Conservation (phyloP, 441 rosid species). For the Syzygium malaccense region DNA sequence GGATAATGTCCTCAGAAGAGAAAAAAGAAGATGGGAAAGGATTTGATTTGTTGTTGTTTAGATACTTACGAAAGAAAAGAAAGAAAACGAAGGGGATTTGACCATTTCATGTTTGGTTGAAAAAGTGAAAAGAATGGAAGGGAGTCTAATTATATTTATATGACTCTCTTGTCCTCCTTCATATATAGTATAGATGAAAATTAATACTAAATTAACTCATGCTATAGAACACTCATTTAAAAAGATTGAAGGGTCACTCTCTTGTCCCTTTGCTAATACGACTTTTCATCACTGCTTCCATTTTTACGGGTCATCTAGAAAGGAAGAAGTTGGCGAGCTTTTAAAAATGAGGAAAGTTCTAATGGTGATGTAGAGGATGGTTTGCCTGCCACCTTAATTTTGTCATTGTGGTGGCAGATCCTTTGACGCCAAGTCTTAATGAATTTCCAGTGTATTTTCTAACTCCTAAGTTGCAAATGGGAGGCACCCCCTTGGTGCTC, state of each 20-base stretch:
- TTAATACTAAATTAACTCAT: too few relatives aligned
- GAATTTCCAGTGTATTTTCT: neutral
- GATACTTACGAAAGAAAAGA: neutral
- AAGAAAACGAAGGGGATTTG: neutral
- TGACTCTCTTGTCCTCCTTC: neutral
- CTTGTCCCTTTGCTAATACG: too few relatives aligned
- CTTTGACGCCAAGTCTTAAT: neutral
- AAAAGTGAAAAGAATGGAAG: neutral
- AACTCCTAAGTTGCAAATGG: neutral
- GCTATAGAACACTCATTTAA: neutral
- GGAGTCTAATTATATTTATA: neutral
- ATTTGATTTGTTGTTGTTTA: neutral
- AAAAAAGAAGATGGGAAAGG: too few relatives aligned
- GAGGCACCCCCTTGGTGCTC: neutral
- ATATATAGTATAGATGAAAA: neutral
- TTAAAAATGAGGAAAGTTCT: neutral
- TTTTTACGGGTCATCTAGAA: neutral
- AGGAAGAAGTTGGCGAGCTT: neutral
- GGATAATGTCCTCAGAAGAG: neutral
- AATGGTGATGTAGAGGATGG: neutral
- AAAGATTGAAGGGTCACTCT: too few relatives aligned
- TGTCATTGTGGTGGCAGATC: neutral
- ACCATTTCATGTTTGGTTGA: neutral
- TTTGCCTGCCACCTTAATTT: neutral
- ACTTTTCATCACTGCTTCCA: neutral